Evolutionary conservation across 495 filamentous ascomycete genomes (phyloP).

Genomic region (Astrocystis sublimbata): DNA sequence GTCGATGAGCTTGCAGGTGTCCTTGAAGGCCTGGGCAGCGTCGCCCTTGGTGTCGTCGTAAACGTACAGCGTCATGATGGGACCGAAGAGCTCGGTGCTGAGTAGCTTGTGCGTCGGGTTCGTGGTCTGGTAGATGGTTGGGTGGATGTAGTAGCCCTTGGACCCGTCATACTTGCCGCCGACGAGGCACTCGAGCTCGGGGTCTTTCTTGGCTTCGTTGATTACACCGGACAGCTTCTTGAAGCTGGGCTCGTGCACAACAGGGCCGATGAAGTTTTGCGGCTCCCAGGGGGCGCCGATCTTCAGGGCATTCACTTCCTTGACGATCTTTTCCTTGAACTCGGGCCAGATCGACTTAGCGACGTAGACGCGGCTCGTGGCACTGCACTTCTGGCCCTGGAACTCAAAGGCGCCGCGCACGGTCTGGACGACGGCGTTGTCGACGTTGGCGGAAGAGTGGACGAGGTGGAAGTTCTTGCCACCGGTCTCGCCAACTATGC

Average conservation of each 20-base stretch:
- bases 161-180: conserved; percentile 71
- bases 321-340: conserved; percentile 62
- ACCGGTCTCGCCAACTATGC: conserved; percentile 83
- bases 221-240: conserved; percentile 68
- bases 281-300: conserved; percentile 70
- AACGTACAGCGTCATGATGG: conserved; percentile 67
- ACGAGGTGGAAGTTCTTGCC: conserved; percentile 93
- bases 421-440: conserved; percentile 77
- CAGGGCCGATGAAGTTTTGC: conserved; percentile 72
- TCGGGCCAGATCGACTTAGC: conserved; percentile 67
- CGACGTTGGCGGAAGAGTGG: conserved; percentile 69
- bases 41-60: conserved; percentile 63
- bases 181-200: conserved; percentile 60
- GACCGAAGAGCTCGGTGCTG: conserved; percentile 75
- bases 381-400: conserved; percentile 88
- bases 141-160: conserved; percentile 69
- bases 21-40: conserved; percentile 54
- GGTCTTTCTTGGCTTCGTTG: conserved; percentile 66
- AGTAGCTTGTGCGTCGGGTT: conserved; percentile 66
- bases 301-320: conserved; percentile 65
- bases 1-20: conserved; percentile 61
- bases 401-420: conserved; percentile 88
- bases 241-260: conserved; percentile 73
- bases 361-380: conserved; percentile 75
- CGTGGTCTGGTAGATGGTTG: conserved; percentile 67